Base-by-base conservation (phyloP, 768 basidiomycete genomes). In the Leccinum fibrillosum region DNA sequence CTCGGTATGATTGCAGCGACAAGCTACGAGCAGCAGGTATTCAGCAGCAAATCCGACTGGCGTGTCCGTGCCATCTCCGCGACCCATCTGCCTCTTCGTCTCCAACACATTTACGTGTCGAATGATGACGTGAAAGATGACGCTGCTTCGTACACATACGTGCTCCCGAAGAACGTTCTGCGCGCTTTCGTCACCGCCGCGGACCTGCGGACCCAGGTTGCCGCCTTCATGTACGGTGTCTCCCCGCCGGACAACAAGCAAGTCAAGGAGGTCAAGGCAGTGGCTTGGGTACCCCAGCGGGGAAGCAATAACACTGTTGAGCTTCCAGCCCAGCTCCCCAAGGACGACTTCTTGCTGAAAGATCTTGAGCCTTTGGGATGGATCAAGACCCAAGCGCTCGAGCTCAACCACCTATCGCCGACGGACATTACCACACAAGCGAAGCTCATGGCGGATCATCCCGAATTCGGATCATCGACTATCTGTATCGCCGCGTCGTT, bases 111-210 rank as follows among this genome's bases (percentile, higher is more conserved):
- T 74, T 98, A 97, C 72, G 97, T 99, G 32, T 96, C 94, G 44
- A 99, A 98, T 69, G 97, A 99, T 67, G 96, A 99, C 69, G 95
- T 99, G 68, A 96, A 96, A 74, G 97, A 99, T 69, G 97, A 98
- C 67, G 94, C 95, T 5, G 86, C 89, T 23, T 92, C 92, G 8
- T 94, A 83, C 74, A 99, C 97, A 39, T 98, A 92, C 67, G 94
- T 99, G 54, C 80, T 99, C 53, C 95, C 97, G 28, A 99, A 99
- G 82, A 99, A 99, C 73, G 82, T 98, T 54, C 80, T 99, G 32
- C 89, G 92, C 49, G 89, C 94, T 3, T 98, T 99, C 77, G 90
- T 98, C 65, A 84, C 89, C 21, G 89, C 93, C 19, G 85, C 94
- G 25, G 97, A 99, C 75, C 82, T 98, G 34, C 90, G 97, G 37